These are phyloP conservation scores for Ustilago sp. DNA, from an alignment of 1,284 basidiomycete species.

Conservation along the genomic window DNA sequence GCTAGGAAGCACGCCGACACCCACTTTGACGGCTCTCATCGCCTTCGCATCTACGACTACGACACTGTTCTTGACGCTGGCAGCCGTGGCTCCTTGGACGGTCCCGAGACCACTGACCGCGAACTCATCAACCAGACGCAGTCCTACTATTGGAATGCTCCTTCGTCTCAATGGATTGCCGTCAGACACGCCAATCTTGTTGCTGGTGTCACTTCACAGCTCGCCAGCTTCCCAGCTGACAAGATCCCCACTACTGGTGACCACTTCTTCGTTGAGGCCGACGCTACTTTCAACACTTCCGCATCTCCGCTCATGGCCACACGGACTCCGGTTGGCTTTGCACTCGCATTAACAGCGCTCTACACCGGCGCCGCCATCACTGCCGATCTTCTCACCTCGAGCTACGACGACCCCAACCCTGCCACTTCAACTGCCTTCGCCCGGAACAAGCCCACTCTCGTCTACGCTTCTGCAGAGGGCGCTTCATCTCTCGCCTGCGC, in stretches of 20 bases:
- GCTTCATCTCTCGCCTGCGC: constrained; percentile 52
- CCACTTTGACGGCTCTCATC: constrained; percentile 41
- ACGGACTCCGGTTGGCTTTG: constrained; percentile 47
- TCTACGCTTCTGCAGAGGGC: constrained; percentile 54
- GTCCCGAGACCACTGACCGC: constrained; percentile 17
- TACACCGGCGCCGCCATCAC: constrained; percentile 64
- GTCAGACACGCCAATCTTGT: constrained; percentile 52
- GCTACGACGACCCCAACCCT: constrained; percentile 47
- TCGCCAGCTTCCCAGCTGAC: constrained; percentile 61
- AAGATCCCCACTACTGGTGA: constrained; percentile 54
- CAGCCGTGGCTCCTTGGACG: constrained; percentile 23
- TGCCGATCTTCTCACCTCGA: constrained; percentile 36
- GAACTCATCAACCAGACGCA: constrained; percentile 39
- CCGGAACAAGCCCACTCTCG: constrained; percentile 45
- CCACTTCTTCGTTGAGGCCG: constrained; percentile 53
- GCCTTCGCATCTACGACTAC: constrained; percentile 43
- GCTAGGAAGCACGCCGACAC: constrained; percentile 13
- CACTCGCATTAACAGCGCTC: constrained; percentile 58
- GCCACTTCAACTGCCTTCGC: constrained; percentile 24
- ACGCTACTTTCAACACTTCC: constrained; percentile 14
- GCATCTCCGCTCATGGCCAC: constrained; percentile 48
- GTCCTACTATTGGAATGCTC: constrained; percentile 55
- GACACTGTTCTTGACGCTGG: constrained; percentile 42
- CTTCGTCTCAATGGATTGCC: constrained; percentile 47
- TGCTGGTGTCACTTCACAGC: constrained; percentile 59